Conservation (phyloP, 2,329 filamentous ascomycete species). For the Calonectria henricotiae region DNA sequence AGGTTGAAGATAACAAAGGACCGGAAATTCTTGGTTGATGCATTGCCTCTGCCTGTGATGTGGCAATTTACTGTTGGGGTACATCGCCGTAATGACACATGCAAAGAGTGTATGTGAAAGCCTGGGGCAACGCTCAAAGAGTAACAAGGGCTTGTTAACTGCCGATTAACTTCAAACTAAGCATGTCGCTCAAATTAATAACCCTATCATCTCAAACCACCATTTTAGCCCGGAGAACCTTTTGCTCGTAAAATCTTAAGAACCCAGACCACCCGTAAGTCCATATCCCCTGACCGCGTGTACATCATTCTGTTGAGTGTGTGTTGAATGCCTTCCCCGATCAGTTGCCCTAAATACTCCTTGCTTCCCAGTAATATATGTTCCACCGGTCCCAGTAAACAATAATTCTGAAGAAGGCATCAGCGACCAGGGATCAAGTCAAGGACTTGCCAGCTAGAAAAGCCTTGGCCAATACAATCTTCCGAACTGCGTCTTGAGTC, state of each 20-base stretch:
- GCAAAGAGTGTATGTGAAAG: background rate
- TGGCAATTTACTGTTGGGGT: too few relatives aligned
- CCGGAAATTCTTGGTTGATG: too few relatives aligned
- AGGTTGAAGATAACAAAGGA: too few relatives aligned
- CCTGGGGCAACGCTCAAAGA: background rate
- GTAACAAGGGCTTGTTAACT: background rate
- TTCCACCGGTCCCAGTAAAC: too few relatives aligned
- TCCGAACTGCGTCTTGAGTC: slow-evolving; percentile 13
- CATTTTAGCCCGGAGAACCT: background rate
- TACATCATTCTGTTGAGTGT: background rate
- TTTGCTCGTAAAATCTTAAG: background rate
- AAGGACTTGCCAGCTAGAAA: background rate
- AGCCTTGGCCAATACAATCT: slow-evolving; percentile 18
- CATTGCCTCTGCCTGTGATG: too few relatives aligned
- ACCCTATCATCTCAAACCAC: background rate
- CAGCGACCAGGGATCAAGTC: background rate
- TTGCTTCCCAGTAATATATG: background rate
- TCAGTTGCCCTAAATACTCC: background rate
- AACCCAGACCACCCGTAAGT: background rate
- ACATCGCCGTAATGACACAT: too few relatives aligned
- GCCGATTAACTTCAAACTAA: background rate
- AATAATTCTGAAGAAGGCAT: background rate
- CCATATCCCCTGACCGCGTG: background rate
- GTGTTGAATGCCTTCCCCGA: background rate
- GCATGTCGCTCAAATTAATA: background rate